A percentile compares a stretch with the other conserved stretches of the same genome.
Evolutionary conservation across 306 rosid genomes (phyloP).

Genomic region (Prunus mume): DNA sequence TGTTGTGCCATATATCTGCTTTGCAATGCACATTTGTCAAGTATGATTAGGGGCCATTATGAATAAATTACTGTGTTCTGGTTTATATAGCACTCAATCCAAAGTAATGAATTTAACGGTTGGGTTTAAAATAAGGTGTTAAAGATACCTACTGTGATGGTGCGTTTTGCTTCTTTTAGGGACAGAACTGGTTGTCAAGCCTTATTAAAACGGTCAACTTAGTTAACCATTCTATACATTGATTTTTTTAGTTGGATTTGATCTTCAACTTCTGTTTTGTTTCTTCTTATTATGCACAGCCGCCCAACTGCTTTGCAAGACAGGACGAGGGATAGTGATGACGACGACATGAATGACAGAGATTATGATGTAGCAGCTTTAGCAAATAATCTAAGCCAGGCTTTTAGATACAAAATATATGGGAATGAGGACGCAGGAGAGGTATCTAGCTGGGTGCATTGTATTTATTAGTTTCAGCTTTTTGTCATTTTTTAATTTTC

Average conservation of each 20-base stretch:
- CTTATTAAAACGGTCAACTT: neutral
- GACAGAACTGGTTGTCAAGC: neutral
- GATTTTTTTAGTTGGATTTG: neutral
- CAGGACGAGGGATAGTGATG: conserved; percentile 94
- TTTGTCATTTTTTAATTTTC: neutral
- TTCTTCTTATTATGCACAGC: conserved; percentile 42
- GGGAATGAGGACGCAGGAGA: conserved; percentile 91
- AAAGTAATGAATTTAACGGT: neutral
- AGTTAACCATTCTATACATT: neutral
- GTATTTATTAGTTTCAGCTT: neutral
- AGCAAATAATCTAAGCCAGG: conserved; percentile 94
- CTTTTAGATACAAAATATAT: conserved; percentile 85
- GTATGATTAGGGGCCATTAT: neutral
- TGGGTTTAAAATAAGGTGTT: neutral
- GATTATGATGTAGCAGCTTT: conserved; percentile 91
- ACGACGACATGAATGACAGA: conserved; percentile 85
- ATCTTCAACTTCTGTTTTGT: conserved; percentile 1
- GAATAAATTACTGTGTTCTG: neutral
- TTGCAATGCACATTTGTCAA: neutral
- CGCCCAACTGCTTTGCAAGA: conserved; percentile 97
- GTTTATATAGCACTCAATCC: neutral
- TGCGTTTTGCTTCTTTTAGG: neutral
- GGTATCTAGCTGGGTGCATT: conserved; percentile 44
- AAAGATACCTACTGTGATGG: neutral
- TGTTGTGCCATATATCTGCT: conserved; percentile 14